phyloP scores from a whole-genome alignment of 2,329 filamentous ascomycete genomes.

The Thielaviopsis punctulata region DNA sequence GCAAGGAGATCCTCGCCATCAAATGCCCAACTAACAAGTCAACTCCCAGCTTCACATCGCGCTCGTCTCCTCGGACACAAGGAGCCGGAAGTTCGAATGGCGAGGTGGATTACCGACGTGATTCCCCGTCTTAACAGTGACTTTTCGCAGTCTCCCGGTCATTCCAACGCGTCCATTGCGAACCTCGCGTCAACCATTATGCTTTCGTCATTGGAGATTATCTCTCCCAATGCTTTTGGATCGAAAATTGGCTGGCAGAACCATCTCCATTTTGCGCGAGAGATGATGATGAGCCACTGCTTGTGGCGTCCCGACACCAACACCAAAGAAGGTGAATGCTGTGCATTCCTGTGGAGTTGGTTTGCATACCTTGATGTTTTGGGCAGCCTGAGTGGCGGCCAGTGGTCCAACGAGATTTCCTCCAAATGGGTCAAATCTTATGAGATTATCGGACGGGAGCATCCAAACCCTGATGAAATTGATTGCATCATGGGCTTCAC shows the following conservation, averaged over 20 bases:
- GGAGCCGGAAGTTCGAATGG: conserved; percentile 62
- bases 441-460: conserved; percentile 30
- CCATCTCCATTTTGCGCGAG: conserved; percentile 58
- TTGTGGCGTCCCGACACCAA: conserved; percentile 10
- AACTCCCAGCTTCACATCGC: conserved; percentile 54
- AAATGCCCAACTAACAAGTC: neutral
- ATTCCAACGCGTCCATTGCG: conserved; percentile 16
- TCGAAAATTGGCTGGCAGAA: conserved; percentile 68
- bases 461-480: conserved; percentile 46
- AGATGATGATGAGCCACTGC: conserved; percentile 44
- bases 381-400: conserved; percentile 49
- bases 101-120: conserved; percentile 61
- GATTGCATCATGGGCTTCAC: conserved; percentile 52
- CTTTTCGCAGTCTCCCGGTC: neutral
- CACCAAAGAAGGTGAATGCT: conserved; percentile 28
- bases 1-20: neutral
- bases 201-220: conserved; percentile 68
- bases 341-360: conserved; percentile 63
- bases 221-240: conserved; percentile 66
- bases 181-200: conserved; percentile 71
- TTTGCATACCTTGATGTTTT: conserved; percentile 71
- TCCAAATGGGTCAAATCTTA: conserved; percentile 34
- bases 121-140: conserved; percentile 33
- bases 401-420: conserved; percentile 27
- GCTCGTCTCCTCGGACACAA: conserved; percentile 56